Base-by-base conservation (phyloP, 805 yeast species). In the Hermanozyma aechmeae region DNA sequence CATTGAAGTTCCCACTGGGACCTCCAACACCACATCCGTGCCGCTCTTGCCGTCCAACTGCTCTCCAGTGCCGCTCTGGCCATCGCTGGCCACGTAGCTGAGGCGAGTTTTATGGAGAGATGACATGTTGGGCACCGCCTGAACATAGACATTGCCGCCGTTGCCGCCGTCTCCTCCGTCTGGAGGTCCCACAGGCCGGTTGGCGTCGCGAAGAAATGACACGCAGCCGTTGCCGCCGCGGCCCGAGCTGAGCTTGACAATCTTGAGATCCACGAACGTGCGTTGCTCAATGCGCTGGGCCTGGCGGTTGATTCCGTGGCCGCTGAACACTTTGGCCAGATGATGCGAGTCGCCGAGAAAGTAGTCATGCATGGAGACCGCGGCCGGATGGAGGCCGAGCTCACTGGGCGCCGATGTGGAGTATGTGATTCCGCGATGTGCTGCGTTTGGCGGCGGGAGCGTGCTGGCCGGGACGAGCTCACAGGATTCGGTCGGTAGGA, bases 161-260 rank as follows among this genome's bases (percentile, higher is more conserved):
- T 66, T 60, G 4, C 97, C 98, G 17, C 98, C 98, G 56, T 92
- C 96, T 7, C 98, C 98, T n/a, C 98, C 98, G 53, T 87, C 94
- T 0, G 98, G 95, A 0, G 98, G 97, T 0, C 98, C 98, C 13
- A 69, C 67, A 0, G 95, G 67, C 24, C 83, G 58, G 23, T 86
- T 83, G 3, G 95, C 82, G 41, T 85, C 97, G 39, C 96, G 64
- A 34, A 78, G 70, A 53, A 92, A 92, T 0, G 96, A 80, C 0
- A 85, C 79, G 18, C 72, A 65, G 5, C 98, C 98, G 48, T 79
- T 66, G 2, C 98, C 98, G 13, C 98, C 98, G 23, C 59, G 64
- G 0, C 98, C 98, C n/a, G n/a, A n/a, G n/a, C n/a, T n/a, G n/a
- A n/a, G n/a, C n/a, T n/a, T n/a, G n/a, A 18, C 21, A 18, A 18